Evolutionary conservation across 495 filamentous ascomycete species (phyloP), one percentile per base, ranked within the genome.

Genomic region (Lasiosphaeriaceae sp.): DNA sequence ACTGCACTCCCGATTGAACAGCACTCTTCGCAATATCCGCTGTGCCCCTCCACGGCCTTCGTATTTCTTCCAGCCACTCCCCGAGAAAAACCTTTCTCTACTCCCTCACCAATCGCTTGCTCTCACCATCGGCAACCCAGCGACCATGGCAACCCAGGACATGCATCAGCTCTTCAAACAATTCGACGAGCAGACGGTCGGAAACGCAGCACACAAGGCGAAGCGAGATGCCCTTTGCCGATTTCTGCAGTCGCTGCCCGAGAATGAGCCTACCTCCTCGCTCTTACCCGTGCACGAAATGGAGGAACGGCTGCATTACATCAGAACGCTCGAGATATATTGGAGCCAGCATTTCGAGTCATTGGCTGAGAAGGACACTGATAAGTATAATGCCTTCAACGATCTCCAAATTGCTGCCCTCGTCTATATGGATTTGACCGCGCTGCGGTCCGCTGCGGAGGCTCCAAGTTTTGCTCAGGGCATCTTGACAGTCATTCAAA

Each of bases 281-380:
- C 43, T 46, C 43, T 17, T 46, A n/a, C 53, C 53, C 24, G 8
- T 55, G 17, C 24, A 55, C 1, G 53, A 55, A 22, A 41, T 49
- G 53, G 53, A 55, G 41, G 24, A 48, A 37, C 53, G 53, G 16
- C 26, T 55, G 16, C 23, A 49, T 19, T 55, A 39, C 24, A 49
- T 55, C 44, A 55, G 48, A 11, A 22, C 3, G 26, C 23, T 55
- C 1, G 53, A 55, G 53, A 24, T 35, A 41, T 39, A 22, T 48
- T 55, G 53, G 53, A 24, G 19, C 19, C 14, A 21, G 24, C 39
- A 48, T 39, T 55, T 55, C 31, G 26, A 43, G 11, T 1, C 1
- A 24, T 39, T 55, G 53, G 17, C 53, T 1, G n/a, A 39, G 43
- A 34, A 39, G 44, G 22, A 21, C 26, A 17, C 19, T 17, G 53